Percentiles rank a stretch among this genome's conserved stretches.
Conservation (phyloP, 164 flowering plant species). For the Tetracentron sinense region DNA sequence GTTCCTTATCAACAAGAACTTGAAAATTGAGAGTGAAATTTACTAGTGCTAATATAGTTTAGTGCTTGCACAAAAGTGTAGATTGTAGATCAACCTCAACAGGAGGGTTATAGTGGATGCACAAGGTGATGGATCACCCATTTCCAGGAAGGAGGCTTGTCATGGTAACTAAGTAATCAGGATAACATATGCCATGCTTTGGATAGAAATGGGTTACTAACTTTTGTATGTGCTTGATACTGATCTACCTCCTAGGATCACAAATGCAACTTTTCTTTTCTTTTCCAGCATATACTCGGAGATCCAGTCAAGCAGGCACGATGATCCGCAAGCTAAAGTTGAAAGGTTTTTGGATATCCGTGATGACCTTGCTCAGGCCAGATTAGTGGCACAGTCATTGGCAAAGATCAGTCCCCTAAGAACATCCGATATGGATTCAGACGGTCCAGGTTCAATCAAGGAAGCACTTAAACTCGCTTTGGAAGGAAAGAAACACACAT, state of each 20-base stretch:
- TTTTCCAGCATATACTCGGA: constrained; percentile 43
- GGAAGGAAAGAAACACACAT: constrained; percentile 54
- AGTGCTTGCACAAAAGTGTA: too few species aligned
- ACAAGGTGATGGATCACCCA: too few species aligned
- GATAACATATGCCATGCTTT: not conserved
- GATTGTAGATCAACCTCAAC: too few species aligned
- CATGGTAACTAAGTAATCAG: not conserved
- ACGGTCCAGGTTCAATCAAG: constrained; percentile 21
- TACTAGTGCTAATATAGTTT: too few species aligned
- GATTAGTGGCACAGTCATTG: constrained; percentile 37
- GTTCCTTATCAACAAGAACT: too few species aligned
- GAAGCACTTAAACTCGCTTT: constrained; percentile 35
- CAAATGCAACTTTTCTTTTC: not conserved
- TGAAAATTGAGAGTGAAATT: too few species aligned
- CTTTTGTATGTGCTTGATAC: not conserved
- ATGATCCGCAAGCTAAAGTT: constrained; percentile 33
- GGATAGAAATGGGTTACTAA: not conserved
- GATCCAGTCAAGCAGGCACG: constrained; percentile 32
- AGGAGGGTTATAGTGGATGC: too few species aligned
- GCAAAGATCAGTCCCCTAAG: constrained; percentile 30
- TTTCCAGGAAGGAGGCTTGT: not conserved
- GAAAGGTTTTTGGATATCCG: constrained; percentile 47
- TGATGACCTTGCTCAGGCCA: constrained; percentile 36
- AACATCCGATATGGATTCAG: constrained; percentile 19
- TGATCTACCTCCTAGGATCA: not conserved